Conservation (phyloP, 1,284 basidiomycete genomes). For the Austroboletus rostrupii region DNA sequence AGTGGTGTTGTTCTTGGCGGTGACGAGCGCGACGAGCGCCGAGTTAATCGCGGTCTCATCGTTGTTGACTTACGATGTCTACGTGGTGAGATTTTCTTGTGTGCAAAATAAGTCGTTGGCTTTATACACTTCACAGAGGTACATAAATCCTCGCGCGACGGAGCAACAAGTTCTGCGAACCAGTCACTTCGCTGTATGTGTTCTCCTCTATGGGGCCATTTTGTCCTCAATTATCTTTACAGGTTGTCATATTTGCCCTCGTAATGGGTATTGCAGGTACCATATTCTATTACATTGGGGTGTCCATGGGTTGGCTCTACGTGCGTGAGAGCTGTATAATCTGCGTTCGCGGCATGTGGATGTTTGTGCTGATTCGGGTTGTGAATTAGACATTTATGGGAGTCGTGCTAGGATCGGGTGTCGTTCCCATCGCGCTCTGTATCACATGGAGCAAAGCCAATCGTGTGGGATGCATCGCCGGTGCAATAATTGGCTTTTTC, state of each 20-base stretch:
- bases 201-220: constrained; percentile 29
- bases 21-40: constrained; percentile 84
- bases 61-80: constrained; percentile 79
- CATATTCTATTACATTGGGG: constrained; percentile 86
- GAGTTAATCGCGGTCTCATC: constrained; percentile 88
- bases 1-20: constrained; percentile 74
- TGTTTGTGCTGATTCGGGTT: not conserved
- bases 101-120: not conserved
- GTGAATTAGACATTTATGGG: constrained; percentile 70
- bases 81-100: constrained; percentile 44
- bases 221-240: constrained; percentile 19
- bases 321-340: constrained; percentile 46
- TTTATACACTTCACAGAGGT: constrained; percentile 36
- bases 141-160: constrained; percentile 59
- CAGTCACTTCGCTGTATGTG: constrained; percentile 50
- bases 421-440: constrained; percentile 81
- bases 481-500: constrained; percentile 67
- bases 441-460: constrained; percentile 84
- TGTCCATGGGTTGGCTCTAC: constrained; percentile 88
- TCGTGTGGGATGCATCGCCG: constrained; percentile 73
- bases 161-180: constrained; percentile 58
- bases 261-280: constrained; percentile 80
- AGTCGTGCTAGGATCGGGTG: constrained; percentile 79
- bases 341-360: not conserved
- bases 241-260: constrained; percentile 72